A percentile compares a stretch with the other conserved stretches of the same genome.
Evolutionary conservation across 108 stramenopile species (phyloP).

Genomic region (Fistulifera solaris): DNA sequence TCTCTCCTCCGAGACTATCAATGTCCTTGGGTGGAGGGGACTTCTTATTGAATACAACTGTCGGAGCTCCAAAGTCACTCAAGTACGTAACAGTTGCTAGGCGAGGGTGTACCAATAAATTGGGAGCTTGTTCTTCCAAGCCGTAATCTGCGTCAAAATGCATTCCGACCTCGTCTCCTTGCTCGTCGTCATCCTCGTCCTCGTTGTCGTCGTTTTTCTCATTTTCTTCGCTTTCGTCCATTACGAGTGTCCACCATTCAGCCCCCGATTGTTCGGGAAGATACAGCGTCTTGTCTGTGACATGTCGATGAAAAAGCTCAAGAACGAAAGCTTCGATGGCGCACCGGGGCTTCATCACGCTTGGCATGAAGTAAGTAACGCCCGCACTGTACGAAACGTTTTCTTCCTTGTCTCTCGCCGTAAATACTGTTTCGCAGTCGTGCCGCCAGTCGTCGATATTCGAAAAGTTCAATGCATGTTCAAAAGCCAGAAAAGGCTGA

Average conservation of each 20-base stretch:
- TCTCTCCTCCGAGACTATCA: slow-evolving; percentile 46
- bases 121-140: slow-evolving; percentile 66
- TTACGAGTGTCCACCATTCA: slow-evolving; percentile 90
- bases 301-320: slow-evolving; percentile 62
- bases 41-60: slow-evolving; percentile 52
- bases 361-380: slow-evolving; percentile 74
- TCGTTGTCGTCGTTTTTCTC: slow-evolving; percentile 1
- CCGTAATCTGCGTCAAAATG: slow-evolving; percentile 92
- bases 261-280: slow-evolving; percentile 69
- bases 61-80: slow-evolving; percentile 75
- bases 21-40: slow-evolving; percentile 49
- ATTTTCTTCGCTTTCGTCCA: slow-evolving; percentile 29
- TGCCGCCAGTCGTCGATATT: slow-evolving; percentile 19
- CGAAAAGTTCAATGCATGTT: slow-evolving; percentile 17
- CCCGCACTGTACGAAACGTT: slow-evolving; percentile 66
- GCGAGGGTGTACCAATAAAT: slow-evolving; percentile 64
- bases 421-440: slow-evolving; percentile 69
- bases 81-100: slow-evolving; percentile 85
- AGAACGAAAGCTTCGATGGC: slow-evolving; percentile 72
- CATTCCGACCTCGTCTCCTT: slow-evolving; percentile 56
- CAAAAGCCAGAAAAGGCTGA: slow-evolving; percentile 47
- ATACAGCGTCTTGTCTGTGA: slow-evolving; percentile 20
- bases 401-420: slow-evolving; percentile 63
- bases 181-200: slow-evolving; percentile 2
- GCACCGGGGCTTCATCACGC: slow-evolving; percentile 68